Base-by-base conservation (phyloP, 768 basidiomycete species). In the Grammothele lineata region DNA sequence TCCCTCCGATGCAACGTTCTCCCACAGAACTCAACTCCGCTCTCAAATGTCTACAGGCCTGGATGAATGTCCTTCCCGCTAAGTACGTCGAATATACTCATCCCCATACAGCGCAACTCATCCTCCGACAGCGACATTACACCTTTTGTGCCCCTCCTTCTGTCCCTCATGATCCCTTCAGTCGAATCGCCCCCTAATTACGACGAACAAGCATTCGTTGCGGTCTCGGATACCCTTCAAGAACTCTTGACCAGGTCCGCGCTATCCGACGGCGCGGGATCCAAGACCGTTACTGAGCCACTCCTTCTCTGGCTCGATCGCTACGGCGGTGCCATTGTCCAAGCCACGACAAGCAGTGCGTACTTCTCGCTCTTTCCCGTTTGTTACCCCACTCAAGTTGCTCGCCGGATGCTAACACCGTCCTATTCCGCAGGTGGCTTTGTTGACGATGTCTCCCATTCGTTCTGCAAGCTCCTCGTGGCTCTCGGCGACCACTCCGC, bases 401-500 rank as follows among this genome's bases (percentile, higher is more conserved):
- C 30, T 2, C 9, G n/a, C 48, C 45, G 15, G 30, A 34, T 41
- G 65, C 44, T 19, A 44, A 27, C 11, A 42, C n/a, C n/a, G n/a
- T n/a, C n/a, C n/a, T n/a, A n/a, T n/a, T 7, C 19, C 54, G 40
- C 58, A 75, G 50, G 64, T 10, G 77, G 75, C 23, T 70, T 69
- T 4, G 69, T 78, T 3, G 74, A 77, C 19, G 78, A 82, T 14
- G 63, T 80, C 2, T 76, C 87, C 0, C 82, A 79, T 54, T 86
- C 85, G 0, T 62, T 92, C 5, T 90, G 87, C 68, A 90, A 90
- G 62, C 75, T 96, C 12, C 70, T 95, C 5, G 78, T 78, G 0
- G 86, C 87, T 0, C 65, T 95, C 1, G 87, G 92, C 0, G 92
- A 96, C 52, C 92, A 94, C 63, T 93, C 91, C 2, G 79, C 85